Conservation (phyloP, 129 eudicot species). For the Flaveria brownii region DNA sequence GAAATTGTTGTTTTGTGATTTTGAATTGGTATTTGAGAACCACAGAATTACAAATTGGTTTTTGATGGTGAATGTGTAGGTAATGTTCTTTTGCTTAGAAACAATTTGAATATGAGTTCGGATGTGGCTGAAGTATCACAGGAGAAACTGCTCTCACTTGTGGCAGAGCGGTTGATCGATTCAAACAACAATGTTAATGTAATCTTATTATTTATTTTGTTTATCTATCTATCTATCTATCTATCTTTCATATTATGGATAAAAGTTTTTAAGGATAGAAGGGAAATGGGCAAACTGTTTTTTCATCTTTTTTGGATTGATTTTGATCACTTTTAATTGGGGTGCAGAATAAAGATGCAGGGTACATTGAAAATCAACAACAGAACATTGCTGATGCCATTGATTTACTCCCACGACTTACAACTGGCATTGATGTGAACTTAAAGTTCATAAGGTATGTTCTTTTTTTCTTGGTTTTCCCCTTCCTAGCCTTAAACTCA, state of each 20-base stretch:
- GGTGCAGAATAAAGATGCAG: slow-evolving; percentile 83
- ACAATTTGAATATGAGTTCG: slow-evolving; percentile 65
- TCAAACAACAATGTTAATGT: slow-evolving; percentile 73
- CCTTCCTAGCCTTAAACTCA: too few relatives aligned
- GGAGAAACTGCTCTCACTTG: slow-evolving; percentile 80
- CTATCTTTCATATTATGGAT: slow-evolving; percentile 16
- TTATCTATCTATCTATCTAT: too few relatives aligned
- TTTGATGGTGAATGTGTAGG: slow-evolving; percentile 48
- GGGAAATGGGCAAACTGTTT: neutral
- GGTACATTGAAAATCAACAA: slow-evolving; percentile 77
- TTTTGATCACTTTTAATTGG: slow-evolving; percentile 27
- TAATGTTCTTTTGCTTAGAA: slow-evolving; percentile 77
- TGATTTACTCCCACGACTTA: slow-evolving; percentile 84
- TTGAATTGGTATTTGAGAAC: neutral
- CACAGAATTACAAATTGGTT: neutral
- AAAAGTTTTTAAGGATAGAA: neutral
- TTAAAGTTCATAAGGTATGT: slow-evolving; percentile 69
- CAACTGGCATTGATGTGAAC: slow-evolving; percentile 96
- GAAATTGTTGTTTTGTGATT: slow-evolving; percentile 3
- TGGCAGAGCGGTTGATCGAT: slow-evolving; percentile 82
- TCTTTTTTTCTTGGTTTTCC: neutral
- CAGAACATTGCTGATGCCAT: slow-evolving; percentile 88
- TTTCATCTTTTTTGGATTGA: slow-evolving; percentile 12
- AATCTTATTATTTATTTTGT: slow-evolving; percentile 28
- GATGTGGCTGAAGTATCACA: slow-evolving; percentile 80